phyloP scores from a whole-genome alignment of 2,329 filamentous ascomycete species.

The Paecilomyces sp. region DNA sequence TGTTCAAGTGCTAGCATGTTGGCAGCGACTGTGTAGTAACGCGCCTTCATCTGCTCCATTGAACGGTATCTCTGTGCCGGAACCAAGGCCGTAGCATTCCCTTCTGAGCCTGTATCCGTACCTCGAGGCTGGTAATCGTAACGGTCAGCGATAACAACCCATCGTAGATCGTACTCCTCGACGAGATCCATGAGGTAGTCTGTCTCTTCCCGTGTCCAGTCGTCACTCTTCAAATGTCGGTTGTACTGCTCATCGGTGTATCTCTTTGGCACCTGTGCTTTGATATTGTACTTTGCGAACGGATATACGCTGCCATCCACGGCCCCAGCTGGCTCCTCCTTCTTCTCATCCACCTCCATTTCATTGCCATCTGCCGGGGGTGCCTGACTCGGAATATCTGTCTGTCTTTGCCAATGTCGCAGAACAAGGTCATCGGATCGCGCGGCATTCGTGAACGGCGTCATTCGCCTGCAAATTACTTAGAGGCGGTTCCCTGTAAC shows the following conservation, averaged over 20 bases:
- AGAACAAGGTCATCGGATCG: conserved; percentile 65
- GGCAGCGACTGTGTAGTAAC: conserved; percentile 82
- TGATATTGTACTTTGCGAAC: conserved; percentile 85
- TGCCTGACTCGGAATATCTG: conserved; percentile 34
- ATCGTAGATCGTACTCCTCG: conserved; percentile 76
- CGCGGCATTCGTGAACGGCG: conserved; percentile 69
- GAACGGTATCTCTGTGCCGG: conserved; percentile 49
- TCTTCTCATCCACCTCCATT: conserved; percentile 32
- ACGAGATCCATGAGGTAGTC: conserved; percentile 77
- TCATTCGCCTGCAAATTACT: conserved; percentile 54
- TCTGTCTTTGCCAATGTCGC: conserved; percentile 72
- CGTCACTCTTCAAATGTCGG: conserved; percentile 60
- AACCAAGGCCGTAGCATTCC: conserved; percentile 25
- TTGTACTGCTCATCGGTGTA: conserved; percentile 88
- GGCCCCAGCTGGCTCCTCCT: conserved; percentile 26
- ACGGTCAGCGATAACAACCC: conserved; percentile 85
- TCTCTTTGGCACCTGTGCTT: conserved; percentile 61
- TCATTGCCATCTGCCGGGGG: conserved; percentile 28
- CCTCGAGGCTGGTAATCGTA: conserved; percentile 59
- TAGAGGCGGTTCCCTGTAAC: conserved; percentile 45
- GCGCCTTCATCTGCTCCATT: conserved; percentile 84
- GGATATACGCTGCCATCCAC: conserved; percentile 36
- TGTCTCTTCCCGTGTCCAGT: conserved; percentile 91
- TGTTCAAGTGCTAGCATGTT: conserved; percentile 75
- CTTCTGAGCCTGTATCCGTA: conserved; percentile 19